Conservation (phyloP, 768 basidiomycete genomes). For the Tephrocybe sp. region DNA sequence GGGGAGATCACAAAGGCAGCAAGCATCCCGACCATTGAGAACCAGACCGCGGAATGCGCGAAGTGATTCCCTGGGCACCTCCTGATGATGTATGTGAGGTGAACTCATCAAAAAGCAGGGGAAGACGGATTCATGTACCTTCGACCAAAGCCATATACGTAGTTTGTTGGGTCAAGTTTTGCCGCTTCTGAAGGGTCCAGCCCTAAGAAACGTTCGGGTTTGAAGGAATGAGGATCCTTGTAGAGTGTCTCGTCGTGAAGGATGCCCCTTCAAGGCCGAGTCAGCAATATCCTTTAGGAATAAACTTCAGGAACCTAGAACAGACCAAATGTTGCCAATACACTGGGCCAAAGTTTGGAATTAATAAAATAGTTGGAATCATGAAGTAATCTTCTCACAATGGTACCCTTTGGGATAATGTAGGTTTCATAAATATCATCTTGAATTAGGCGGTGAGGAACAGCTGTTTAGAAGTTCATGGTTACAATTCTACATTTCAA, state of each 20-base stretch:
- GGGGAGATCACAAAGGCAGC: constrained; percentile 14
- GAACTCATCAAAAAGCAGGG: background rate
- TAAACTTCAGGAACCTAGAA: background rate
- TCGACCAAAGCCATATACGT: constrained; percentile 17
- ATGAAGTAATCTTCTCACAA: constrained; percentile 10
- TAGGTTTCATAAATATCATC: constrained; percentile 18
- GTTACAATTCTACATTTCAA: background rate
- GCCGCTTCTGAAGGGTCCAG: constrained; percentile 10
- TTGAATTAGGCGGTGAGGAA: constrained; percentile 18
- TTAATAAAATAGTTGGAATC: background rate
- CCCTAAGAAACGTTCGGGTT: constrained; percentile 15
- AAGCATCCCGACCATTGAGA: constrained; percentile 16
- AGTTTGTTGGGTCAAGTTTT: constrained; percentile 14
- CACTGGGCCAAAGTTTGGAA: constrained; percentile 3
- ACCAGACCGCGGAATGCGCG: constrained; percentile 18
- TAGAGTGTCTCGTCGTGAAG: constrained; percentile 17
- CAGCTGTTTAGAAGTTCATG: constrained; percentile 2
- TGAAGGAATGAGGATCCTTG: constrained; percentile 10
- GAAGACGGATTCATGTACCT: background rate
- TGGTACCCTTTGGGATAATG: constrained; percentile 15
- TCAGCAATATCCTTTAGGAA: background rate
- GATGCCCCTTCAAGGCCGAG: constrained; percentile 8
- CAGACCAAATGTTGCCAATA: constrained; percentile 19
- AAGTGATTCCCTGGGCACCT: constrained; percentile 19
- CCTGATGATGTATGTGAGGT: background rate